A percentile compares a stretch with the other conserved stretches of the same genome.
Evolutionary conservation across 2,329 filamentous ascomycete genomes (phyloP).

Genomic region (Myotisia sp.): DNA sequence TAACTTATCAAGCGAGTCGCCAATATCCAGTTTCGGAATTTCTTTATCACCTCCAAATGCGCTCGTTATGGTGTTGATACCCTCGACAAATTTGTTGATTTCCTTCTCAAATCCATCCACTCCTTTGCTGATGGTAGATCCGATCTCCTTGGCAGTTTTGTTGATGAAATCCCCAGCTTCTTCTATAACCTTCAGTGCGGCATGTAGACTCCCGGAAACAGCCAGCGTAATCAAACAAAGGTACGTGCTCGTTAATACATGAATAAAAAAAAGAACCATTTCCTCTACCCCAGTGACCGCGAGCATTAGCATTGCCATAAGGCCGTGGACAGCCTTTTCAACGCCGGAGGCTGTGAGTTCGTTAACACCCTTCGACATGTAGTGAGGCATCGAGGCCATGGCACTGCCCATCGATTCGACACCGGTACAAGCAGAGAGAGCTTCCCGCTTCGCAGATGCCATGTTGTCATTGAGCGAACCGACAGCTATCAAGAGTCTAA

Average conservation of each 20-base stretch:
- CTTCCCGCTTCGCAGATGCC: constrained; percentile 60
- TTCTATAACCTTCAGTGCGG: constrained; percentile 48
- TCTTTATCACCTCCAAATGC: constrained; percentile 31
- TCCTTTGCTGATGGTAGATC: constrained; percentile 31
- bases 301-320: constrained; percentile 66
- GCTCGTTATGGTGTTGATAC: constrained; percentile 44
- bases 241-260: constrained; percentile 80
- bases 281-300: constrained; percentile 71
- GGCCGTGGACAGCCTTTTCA: constrained; percentile 61
- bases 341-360: constrained; percentile 66
- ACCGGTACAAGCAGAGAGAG: constrained; percentile 74
- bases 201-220: constrained; percentile 62
- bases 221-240: constrained; percentile 77
- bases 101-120: constrained; percentile 39
- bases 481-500: constrained; percentile 64
- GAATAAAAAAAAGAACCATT: constrained; percentile 82
- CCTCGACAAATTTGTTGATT: constrained; percentile 37
- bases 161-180: constrained; percentile 49
- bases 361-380: constrained; percentile 80
- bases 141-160: constrained; percentile 34
- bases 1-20: constrained; percentile 49
- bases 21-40: constrained; percentile 50
- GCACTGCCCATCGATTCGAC: constrained; percentile 87
- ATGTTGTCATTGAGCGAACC: constrained; percentile 59
- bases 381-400: constrained; percentile 97